Conservation (phyloP, 2,329 filamentous ascomycete genomes). For the Ophiosphaerella korrae region DNA sequence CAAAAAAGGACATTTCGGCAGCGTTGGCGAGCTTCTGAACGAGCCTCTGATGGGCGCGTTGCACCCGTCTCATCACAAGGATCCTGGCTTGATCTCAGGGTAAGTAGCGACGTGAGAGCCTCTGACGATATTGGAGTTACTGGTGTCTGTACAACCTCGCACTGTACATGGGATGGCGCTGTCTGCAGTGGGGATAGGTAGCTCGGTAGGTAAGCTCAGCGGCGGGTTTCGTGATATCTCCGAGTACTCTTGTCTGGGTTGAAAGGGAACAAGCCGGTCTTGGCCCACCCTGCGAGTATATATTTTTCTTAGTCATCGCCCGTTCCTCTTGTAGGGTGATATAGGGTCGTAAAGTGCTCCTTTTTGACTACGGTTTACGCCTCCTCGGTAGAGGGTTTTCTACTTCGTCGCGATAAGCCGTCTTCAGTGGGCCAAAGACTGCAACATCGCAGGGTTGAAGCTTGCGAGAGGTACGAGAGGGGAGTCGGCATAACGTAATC, state of each 20-base stretch:
- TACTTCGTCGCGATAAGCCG: slow-evolving; percentile 1
- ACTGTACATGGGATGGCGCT: no score
- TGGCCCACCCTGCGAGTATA: slow-evolving; percentile 30
- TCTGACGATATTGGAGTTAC: no score
- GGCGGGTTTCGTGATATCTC: no score
- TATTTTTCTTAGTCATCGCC: slow-evolving; percentile 35
- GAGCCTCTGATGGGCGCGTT: no score
- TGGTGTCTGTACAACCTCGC: no score
- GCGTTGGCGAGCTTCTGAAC: no score
- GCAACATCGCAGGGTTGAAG: background rate
- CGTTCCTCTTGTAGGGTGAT: slow-evolving; percentile 22
- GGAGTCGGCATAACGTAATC: background rate
- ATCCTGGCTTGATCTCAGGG: no score
- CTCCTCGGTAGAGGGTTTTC: slow-evolving; percentile 11
- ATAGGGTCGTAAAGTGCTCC: slow-evolving; percentile 24
- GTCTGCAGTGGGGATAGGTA: no score
- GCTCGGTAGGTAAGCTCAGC: no score
- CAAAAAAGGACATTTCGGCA: no score
- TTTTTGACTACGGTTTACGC: slow-evolving; percentile 12
- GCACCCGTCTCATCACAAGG: no score
- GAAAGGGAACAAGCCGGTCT: slow-evolving; percentile 32
- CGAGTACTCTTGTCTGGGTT: slow-evolving; percentile 36
- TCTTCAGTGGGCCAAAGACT: background rate
- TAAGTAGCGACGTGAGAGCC: no score
- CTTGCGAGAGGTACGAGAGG: background rate